phyloP scores from a whole-genome alignment of 805 yeast species.

The Candida methanosorbosa region DNA sequence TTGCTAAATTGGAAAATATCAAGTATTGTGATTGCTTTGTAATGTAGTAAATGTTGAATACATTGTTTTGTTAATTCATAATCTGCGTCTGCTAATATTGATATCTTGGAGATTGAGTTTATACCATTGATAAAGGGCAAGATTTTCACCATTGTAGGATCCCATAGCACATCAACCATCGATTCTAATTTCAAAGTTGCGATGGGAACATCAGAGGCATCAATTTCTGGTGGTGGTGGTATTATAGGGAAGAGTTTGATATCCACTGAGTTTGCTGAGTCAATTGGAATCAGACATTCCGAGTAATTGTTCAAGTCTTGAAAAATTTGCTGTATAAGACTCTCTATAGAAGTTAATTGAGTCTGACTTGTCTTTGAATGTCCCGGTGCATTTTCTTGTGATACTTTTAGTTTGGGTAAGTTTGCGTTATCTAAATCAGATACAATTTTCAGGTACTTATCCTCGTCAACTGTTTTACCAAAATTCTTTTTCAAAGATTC shows the following conservation, averaged over 20 bases:
- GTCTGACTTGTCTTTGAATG: constrained; percentile 9
- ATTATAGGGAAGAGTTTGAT: constrained; percentile 89
- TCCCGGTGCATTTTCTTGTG: constrained; percentile 11
- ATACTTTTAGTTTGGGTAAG: not conserved
- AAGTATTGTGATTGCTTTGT: constrained; percentile 71
- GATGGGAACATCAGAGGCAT: constrained; percentile 84
- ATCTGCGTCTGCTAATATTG: constrained; percentile 76
- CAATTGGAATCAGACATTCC: constrained; percentile 92
- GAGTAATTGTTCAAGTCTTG: constrained; percentile 93
- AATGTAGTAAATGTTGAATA: constrained; percentile 84
- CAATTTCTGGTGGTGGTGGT: constrained; percentile 68
- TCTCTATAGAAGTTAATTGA: constrained; percentile 47
- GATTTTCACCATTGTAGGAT: constrained; percentile 88
- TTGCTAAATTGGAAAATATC: constrained; percentile 88
- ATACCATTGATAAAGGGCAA: constrained; percentile 83
- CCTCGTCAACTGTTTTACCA: not conserved
- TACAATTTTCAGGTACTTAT: constrained; percentile 21
- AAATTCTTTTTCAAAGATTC: not conserved
- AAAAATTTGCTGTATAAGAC: constrained; percentile 79
- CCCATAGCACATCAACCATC: constrained; percentile 89
- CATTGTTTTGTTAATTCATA: constrained; percentile 73
- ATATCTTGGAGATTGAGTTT: constrained; percentile 70
- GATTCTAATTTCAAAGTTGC: constrained; percentile 69
- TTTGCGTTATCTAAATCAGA: constrained; percentile 18
- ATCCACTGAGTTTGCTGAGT: constrained; percentile 81